These are phyloP conservation scores for Cordyceps pruinosa DNA, from an alignment of 2,329 filamentous ascomycete species.

Conservation along the genomic window DNA sequence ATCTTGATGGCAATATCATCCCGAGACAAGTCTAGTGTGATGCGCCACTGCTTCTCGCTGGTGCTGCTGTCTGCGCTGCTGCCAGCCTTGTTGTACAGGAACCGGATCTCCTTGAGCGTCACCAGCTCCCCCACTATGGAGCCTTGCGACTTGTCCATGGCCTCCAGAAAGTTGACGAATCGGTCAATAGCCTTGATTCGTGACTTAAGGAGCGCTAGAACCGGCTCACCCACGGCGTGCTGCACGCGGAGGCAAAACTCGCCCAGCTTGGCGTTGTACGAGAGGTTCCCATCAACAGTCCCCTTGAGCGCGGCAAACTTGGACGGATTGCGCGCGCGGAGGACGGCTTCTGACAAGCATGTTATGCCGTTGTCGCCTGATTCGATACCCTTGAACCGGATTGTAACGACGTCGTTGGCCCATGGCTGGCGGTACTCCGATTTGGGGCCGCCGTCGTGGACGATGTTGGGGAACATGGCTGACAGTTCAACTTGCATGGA, in stretches of 20 bases:
- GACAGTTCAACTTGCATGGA: slow-evolving; percentile 43
- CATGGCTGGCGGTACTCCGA: slow-evolving; percentile 35
- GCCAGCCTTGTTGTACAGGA: slow-evolving; percentile 53
- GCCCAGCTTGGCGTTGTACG: slow-evolving; percentile 52
- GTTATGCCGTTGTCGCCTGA: slow-evolving; percentile 22
- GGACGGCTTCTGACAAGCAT: slow-evolving; percentile 45
- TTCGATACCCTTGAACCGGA: slow-evolving; percentile 48
- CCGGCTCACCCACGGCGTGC: slow-evolving; percentile 50
- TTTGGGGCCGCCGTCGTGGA: slow-evolving; percentile 19
- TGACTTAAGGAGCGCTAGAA: slow-evolving; percentile 51
- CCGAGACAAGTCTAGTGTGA: slow-evolving; percentile 50
- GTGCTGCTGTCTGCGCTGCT: neutral
- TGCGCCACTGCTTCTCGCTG: slow-evolving; percentile 37
- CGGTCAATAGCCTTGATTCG: slow-evolving; percentile 62
- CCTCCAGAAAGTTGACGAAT: slow-evolving; percentile 62
- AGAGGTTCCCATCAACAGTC: slow-evolving; percentile 53
- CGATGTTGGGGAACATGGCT: slow-evolving; percentile 34
- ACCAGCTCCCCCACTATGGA: slow-evolving; percentile 52
- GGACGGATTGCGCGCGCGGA: slow-evolving; percentile 45
- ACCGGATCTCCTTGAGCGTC: slow-evolving; percentile 56
- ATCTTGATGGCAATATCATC: slow-evolving; percentile 52
- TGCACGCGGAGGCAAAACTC: slow-evolving; percentile 57
- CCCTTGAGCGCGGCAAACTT: slow-evolving; percentile 50
- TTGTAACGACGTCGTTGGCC: slow-evolving; percentile 52
- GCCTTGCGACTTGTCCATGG: slow-evolving; percentile 50